A percentile compares a stretch with the other conserved stretches of the same genome.
These are phyloP conservation scores for Tulasnella sp. DNA, from an alignment of 768 basidiomycete genomes.

Conservation along the genomic window DNA sequence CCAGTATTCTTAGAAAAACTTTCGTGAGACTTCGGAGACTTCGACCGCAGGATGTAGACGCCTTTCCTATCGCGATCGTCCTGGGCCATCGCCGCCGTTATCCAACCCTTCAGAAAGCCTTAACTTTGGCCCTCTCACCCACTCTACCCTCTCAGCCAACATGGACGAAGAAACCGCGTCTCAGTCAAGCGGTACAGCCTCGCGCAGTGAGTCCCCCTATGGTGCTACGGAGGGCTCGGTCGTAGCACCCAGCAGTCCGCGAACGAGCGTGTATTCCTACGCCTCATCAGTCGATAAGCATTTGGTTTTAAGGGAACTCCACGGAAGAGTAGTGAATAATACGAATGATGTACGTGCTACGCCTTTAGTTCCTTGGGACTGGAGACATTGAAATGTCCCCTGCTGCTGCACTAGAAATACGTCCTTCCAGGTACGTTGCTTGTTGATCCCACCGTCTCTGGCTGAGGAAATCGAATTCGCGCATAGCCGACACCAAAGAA, in stretches of 20 bases:
- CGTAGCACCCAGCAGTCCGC: not conserved
- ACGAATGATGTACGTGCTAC: not conserved
- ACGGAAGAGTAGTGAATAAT: not conserved
- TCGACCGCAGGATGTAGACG: not conserved
- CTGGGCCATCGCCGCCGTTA: not conserved
- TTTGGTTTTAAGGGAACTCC: not conserved
- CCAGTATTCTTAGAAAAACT: not conserved
- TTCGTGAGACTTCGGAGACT: not conserved
- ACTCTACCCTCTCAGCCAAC: not conserved
- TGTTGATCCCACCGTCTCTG: not conserved
- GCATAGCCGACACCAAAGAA: constrained; percentile 2
- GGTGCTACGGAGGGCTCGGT: not conserved
- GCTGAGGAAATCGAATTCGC: too few species aligned
- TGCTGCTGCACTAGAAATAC: not conserved
- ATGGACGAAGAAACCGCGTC: not conserved
- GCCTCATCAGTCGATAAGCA: constrained; percentile 13
- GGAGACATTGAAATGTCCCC: not conserved
- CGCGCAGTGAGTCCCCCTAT: not conserved
- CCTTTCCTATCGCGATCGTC: not conserved
- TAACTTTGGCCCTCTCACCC: not conserved
- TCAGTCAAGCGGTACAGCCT: not conserved
- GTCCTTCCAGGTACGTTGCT: not conserved
- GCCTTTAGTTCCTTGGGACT: not conserved
- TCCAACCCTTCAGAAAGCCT: not conserved
- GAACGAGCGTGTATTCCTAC: constrained; percentile 10